A percentile compares a stretch with the other conserved stretches of the same genome.
These are phyloP conservation scores for Diaporthe citri DNA, from an alignment of 2,329 filamentous ascomycete species.

Conservation along the genomic window DNA sequence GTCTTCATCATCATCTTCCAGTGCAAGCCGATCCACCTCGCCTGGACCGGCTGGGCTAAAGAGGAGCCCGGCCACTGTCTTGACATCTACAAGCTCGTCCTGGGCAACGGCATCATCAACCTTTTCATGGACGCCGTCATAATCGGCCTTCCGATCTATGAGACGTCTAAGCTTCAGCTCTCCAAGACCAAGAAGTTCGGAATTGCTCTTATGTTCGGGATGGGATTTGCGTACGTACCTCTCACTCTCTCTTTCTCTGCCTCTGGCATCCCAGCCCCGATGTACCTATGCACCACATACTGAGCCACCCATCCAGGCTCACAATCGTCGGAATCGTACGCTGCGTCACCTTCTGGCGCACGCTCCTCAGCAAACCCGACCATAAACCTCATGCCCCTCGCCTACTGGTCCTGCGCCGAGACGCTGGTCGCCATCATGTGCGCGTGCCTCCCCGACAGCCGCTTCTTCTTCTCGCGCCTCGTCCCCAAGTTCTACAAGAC, in stretches of 20 bases:
- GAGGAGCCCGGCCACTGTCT: slow-evolving; percentile 17
- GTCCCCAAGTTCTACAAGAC: slow-evolving; percentile 25
- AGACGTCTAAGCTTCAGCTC: slow-evolving; percentile 24
- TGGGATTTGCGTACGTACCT: slow-evolving; percentile 28
- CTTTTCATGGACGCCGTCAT: slow-evolving; percentile 25
- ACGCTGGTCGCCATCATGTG: slow-evolving; percentile 24
- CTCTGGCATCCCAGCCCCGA: not conserved
- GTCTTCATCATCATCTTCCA: slow-evolving; percentile 20
- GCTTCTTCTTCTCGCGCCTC: slow-evolving; percentile 29
- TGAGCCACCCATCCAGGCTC: not conserved
- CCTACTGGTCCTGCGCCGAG: slow-evolving; percentile 17
- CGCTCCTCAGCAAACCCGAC: slow-evolving; percentile 19
- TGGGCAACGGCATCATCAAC: slow-evolving; percentile 28
- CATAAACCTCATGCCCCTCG: slow-evolving; percentile 24
- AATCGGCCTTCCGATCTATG: slow-evolving; percentile 25
- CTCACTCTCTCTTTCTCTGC: not conserved
- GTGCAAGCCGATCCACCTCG: slow-evolving; percentile 6
- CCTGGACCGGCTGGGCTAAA: slow-evolving; percentile 16
- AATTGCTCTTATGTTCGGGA: slow-evolving; percentile 20
- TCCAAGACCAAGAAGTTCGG: slow-evolving; percentile 25
- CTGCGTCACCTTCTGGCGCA: slow-evolving; percentile 20
- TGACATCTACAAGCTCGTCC: slow-evolving; percentile 23
- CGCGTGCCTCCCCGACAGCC: slow-evolving; percentile 29
- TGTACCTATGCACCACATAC: not conserved
- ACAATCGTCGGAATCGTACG: slow-evolving; percentile 29